A percentile compares a stretch with the other conserved stretches of the same genome.
Conservation (phyloP, 2,329 filamentous ascomycete species). For the Annulohypoxylon truncatum region DNA sequence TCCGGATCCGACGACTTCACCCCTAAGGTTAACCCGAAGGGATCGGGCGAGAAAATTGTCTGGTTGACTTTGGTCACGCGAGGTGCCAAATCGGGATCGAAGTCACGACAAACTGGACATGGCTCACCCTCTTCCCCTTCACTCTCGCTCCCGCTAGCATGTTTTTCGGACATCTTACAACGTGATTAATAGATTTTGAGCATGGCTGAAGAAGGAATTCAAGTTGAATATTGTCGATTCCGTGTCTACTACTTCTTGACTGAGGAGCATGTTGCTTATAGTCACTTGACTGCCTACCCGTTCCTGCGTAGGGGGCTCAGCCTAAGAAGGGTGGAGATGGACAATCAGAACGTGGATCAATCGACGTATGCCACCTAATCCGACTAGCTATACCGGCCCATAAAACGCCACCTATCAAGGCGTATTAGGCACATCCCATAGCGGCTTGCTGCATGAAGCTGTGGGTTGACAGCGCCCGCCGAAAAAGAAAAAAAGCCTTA, state of each 20-base stretch:
- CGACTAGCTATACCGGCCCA: background rate
- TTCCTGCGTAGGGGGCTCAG: background rate
- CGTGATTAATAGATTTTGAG: background rate
- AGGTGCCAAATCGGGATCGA: conserved; percentile 1
- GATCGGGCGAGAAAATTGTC: background rate
- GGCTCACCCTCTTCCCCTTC: background rate
- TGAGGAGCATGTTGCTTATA: background rate
- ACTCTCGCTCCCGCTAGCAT: background rate
- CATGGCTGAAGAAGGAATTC: background rate
- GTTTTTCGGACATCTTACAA: background rate
- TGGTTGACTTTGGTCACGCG: background rate
- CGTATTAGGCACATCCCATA: background rate
- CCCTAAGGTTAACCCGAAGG: background rate
- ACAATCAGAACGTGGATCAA: background rate
- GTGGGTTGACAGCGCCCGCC: background rate
- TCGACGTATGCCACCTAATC: conserved; percentile 1
- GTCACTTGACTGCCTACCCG: background rate
- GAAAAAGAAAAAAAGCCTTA: too few relatives aligned
- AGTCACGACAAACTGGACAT: conserved; percentile 1
- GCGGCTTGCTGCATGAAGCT: background rate
- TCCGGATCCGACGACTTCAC: background rate
- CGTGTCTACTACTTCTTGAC: background rate
- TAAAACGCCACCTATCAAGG: conserved; percentile 1
- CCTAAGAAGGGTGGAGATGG: background rate
- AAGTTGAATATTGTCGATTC: background rate